Conservation (phyloP, 2,329 filamentous ascomycete genomes). For the Cladosporium sp. region DNA sequence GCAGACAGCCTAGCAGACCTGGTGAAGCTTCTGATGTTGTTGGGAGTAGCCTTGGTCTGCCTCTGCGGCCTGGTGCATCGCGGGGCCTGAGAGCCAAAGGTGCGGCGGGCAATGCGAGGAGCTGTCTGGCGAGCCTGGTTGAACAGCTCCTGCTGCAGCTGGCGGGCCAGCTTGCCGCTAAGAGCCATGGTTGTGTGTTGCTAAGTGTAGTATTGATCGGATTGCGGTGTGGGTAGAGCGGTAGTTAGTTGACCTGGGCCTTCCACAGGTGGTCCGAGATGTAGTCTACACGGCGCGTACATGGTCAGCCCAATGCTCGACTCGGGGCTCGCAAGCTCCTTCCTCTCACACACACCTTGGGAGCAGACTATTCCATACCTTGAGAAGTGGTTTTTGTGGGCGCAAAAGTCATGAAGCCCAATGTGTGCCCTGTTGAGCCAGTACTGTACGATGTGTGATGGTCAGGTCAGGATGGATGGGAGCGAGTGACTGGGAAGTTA, state of each 20-base stretch:
- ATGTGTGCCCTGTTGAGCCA: constrained; percentile 17
- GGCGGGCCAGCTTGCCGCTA: constrained; percentile 35
- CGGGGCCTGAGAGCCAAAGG: constrained; percentile 29
- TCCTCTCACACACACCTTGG: not conserved
- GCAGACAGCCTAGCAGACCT: constrained; percentile 29
- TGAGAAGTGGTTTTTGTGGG: constrained; percentile 55
- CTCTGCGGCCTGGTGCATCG: constrained; percentile 22
- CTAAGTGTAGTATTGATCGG: constrained; percentile 19
- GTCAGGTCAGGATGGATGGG: constrained; percentile 2
- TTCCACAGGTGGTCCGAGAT: constrained; percentile 72
- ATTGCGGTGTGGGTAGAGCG: constrained; percentile 15
- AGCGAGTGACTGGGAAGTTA: not conserved
- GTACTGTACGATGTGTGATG: constrained; percentile 8
- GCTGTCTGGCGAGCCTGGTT: constrained; percentile 27
- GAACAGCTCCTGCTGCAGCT: constrained; percentile 33
- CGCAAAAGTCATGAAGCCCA: constrained; percentile 46
- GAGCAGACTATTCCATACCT: constrained; percentile 41
- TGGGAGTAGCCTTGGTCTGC: constrained; percentile 20
- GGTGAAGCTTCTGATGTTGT: constrained; percentile 30
- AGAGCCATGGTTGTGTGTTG: constrained; percentile 35
- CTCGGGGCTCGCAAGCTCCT: constrained; percentile 2
- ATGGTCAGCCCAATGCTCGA: constrained; percentile 6
- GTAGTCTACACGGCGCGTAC: constrained; percentile 51
- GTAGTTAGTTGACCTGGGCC: constrained; percentile 61
- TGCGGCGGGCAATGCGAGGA: constrained; percentile 29